Evolutionary conservation across 257 asterid species (phyloP).

Genomic region (Scutellaria minor): DNA sequence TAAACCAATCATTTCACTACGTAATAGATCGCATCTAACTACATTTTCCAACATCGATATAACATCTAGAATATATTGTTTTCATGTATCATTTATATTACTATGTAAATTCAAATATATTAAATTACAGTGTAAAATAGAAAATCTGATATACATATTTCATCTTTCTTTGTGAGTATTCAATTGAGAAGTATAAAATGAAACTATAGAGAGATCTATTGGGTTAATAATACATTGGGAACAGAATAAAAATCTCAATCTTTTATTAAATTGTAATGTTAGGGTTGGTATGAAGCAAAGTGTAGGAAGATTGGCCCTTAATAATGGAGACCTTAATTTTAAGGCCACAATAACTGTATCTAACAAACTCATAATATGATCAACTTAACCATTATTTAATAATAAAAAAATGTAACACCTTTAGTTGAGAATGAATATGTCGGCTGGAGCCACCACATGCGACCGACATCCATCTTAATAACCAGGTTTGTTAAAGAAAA

Average conservation of each 20-base stretch:
- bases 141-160: too few relatives aligned
- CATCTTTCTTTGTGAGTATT: too few relatives aligned
- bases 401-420: neutral
- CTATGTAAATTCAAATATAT: too few relatives aligned
- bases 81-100: too few relatives aligned
- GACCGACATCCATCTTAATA: slow-evolving; percentile 30
- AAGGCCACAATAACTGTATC: slow-evolving; percentile 25
- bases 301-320: slow-evolving; percentile 24
- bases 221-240: too few relatives aligned
- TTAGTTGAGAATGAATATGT: slow-evolving; percentile 32
- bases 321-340: slow-evolving; percentile 1
- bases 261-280: neutral
- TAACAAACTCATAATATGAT: slow-evolving; percentile 9
- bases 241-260: slow-evolving; percentile 15
- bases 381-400: neutral
- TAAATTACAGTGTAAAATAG: too few relatives aligned
- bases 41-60: too few relatives aligned
- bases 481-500: slow-evolving; percentile 17
- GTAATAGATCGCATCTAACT: too few relatives aligned
- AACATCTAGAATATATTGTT: too few relatives aligned
- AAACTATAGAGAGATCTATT: too few relatives aligned
- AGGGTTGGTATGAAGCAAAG: slow-evolving; percentile 18
- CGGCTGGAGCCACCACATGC: slow-evolving; percentile 42
- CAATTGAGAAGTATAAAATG: too few relatives aligned
- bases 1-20: too few relatives aligned